A percentile compares a stretch with the other conserved stretches of the same genome.
Evolutionary conservation across 192 early-diverging fungal genomes (phyloP).

Genomic region (Mortierella claussenii): DNA sequence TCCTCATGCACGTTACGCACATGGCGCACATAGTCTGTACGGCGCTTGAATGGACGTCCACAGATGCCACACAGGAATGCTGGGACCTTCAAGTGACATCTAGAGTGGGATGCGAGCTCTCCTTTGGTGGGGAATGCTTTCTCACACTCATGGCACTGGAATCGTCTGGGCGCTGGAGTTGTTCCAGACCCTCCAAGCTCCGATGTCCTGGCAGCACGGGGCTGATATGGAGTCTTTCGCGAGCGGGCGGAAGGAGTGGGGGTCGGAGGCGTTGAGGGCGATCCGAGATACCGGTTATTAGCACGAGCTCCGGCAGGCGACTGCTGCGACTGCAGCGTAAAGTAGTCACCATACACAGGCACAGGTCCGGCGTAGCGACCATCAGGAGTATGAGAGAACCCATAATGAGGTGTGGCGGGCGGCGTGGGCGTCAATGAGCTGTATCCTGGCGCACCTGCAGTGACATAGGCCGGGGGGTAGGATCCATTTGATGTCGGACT

Average conservation of each 20-base stretch:
- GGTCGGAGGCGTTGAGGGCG: conserved; percentile 16
- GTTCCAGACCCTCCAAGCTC: conserved; percentile 6
- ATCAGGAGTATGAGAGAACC: conserved; percentile 34
- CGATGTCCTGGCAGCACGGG: conserved; percentile 13
- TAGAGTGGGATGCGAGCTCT: conserved; percentile 47
- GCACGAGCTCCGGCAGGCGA: conserved; percentile 13
- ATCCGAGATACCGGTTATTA: conserved; percentile 16
- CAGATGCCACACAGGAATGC: conserved; percentile 51
- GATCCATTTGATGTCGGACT: conserved; percentile 37
- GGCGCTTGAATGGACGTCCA: conserved; percentile 51
- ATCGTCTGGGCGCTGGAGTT: conserved; percentile 30
- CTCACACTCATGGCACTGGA: conserved; percentile 51
- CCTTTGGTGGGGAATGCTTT: conserved; percentile 52
- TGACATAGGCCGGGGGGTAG: conserved; percentile 25
- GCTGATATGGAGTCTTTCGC: conserved; percentile 20
- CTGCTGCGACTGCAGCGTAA: conserved; percentile 29
- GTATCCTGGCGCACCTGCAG: conserved; percentile 12
- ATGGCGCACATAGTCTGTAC: conserved; percentile 51
- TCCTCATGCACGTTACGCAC: conserved; percentile 53
- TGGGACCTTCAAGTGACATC: conserved; percentile 48
- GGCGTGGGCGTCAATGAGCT: conserved; percentile 28
- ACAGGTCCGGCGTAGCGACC: conserved; percentile 20
- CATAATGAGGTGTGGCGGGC: conserved; percentile 42
- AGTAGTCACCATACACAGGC: conserved; percentile 32
- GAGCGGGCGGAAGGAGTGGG: conserved; percentile 20